These are phyloP conservation scores for Nicotiana tabacum DNA, from an alignment of 257 asterid species.

Conservation along the genomic window DNA sequence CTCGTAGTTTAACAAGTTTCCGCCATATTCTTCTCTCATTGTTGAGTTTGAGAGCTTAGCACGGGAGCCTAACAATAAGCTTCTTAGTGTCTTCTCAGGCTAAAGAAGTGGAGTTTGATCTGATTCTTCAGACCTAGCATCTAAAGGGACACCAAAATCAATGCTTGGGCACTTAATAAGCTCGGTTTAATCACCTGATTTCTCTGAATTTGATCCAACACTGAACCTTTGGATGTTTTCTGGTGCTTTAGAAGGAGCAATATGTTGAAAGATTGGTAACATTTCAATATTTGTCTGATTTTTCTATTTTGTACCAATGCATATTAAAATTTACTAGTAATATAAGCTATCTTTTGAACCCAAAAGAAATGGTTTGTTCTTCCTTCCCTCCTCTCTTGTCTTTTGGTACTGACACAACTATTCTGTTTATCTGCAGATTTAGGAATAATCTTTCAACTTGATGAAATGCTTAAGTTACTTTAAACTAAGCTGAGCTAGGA, in stretches of 20 bases:
- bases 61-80: slow-evolving; percentile 35
- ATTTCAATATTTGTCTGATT: not conserved
- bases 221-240: slow-evolving; percentile 12
- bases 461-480: no score
- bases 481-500: not conserved
- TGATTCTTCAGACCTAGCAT: slow-evolving; percentile 30
- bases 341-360: no score
- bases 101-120: slow-evolving; percentile 64
- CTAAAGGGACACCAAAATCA: slow-evolving; percentile 47
- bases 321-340: no score
- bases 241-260: not conserved
- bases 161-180: slow-evolving; percentile 54
- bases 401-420: not conserved
- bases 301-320: not conserved
- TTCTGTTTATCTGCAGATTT: not conserved
- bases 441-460: not conserved
- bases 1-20: slow-evolving; percentile 6
- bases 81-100: slow-evolving; percentile 43
- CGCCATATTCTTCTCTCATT: slow-evolving; percentile 7
- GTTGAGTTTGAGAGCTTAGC: slow-evolving; percentile 18
- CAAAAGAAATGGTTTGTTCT: no score
- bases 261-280: not conserved
- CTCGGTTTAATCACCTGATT: slow-evolving; percentile 2
- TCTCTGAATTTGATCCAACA: slow-evolving; percentile 7
- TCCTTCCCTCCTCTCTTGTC: no score